Evolutionary conservation across 2,329 filamentous ascomycete genomes (phyloP).

Genomic region (Ilyonectria sp.): DNA sequence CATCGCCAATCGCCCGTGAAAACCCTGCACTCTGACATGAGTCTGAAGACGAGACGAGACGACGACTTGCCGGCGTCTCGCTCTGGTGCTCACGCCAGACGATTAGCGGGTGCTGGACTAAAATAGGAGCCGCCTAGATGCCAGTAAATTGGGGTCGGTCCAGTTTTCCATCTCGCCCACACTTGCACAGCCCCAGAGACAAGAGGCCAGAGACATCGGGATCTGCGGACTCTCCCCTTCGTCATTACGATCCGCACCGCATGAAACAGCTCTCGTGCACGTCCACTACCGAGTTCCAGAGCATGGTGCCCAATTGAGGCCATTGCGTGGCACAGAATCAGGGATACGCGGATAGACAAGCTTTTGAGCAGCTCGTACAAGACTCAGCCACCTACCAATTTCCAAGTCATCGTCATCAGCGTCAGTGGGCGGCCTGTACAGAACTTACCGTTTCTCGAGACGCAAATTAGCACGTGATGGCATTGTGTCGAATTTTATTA

Average conservation of each 20-base stretch:
- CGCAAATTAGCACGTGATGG: not conserved
- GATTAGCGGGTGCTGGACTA: slow-evolving; percentile 7
- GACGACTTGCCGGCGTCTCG: slow-evolving; percentile 11
- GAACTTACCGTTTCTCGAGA: not conserved
- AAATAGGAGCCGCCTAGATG: slow-evolving; percentile 23
- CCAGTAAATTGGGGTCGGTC: slow-evolving; percentile 23
- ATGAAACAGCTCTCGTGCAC: slow-evolving; percentile 25
- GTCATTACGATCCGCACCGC: slow-evolving; percentile 27
- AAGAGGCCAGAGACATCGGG: not conserved
- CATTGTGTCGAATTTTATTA: not conserved
- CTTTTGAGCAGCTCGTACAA: not conserved
- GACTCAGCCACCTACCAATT: not conserved
- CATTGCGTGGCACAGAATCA: slow-evolving; percentile 17
- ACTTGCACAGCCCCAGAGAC: slow-evolving; percentile 24
- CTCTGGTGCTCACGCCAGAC: slow-evolving; percentile 16
- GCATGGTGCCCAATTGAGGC: slow-evolving; percentile 8
- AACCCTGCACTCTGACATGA: slow-evolving; percentile 1
- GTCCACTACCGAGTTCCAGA: slow-evolving; percentile 15
- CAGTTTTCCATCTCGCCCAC: slow-evolving; percentile 22
- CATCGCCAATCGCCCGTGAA: slow-evolving; percentile 13
- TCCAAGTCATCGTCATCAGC: not conserved
- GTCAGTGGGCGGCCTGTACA: not conserved
- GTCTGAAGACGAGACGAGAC: not conserved
- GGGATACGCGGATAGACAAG: not conserved
- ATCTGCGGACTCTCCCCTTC: slow-evolving; percentile 2